Evolutionary conservation across 805 yeast genomes (phyloP).

Genomic region (Saccharomyces jurei): DNA sequence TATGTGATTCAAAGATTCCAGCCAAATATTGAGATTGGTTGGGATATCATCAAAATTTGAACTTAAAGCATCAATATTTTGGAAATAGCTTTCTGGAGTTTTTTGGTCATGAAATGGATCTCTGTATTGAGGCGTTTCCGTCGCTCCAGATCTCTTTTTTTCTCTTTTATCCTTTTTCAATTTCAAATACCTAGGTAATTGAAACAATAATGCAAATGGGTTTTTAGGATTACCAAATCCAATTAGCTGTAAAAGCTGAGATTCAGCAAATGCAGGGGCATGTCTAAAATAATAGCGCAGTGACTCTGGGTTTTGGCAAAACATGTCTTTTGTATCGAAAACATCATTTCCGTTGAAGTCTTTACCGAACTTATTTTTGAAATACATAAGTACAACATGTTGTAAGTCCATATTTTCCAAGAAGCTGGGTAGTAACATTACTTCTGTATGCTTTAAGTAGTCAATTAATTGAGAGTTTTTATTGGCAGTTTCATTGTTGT

Average conservation of each 20-base stretch:
- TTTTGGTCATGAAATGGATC: not conserved
- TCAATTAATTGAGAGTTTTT: constrained; percentile 20
- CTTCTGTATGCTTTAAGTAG: constrained; percentile 50
- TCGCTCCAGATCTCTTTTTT: constrained; percentile 34
- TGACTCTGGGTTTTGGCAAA: constrained; percentile 31
- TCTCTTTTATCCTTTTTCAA: constrained; percentile 69
- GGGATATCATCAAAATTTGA: constrained; percentile 18
- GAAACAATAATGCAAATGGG: constrained; percentile 70
- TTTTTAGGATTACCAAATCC: constrained; percentile 72
- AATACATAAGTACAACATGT: constrained; percentile 55
- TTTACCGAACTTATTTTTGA: constrained; percentile 54
- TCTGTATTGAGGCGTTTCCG: not conserved
- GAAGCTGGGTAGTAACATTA: constrained; percentile 50
- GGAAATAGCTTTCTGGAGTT: constrained; percentile 12
- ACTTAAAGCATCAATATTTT: constrained; percentile 23
- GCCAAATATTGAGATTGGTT: constrained; percentile 38
- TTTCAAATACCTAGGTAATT: constrained; percentile 60
- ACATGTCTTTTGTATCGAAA: constrained; percentile 41
- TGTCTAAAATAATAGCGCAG: constrained; percentile 68
- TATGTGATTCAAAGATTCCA: constrained; percentile 43
- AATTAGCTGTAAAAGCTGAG: constrained; percentile 64
- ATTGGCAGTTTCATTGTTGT: constrained; percentile 1
- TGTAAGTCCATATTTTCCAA: constrained; percentile 45
- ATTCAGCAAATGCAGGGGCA: constrained; percentile 65
- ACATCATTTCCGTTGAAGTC: constrained; percentile 57